Evolutionary conservation across 495 filamentous ascomycete species (phyloP).

Genomic region (Aspergillus diversus): DNA sequence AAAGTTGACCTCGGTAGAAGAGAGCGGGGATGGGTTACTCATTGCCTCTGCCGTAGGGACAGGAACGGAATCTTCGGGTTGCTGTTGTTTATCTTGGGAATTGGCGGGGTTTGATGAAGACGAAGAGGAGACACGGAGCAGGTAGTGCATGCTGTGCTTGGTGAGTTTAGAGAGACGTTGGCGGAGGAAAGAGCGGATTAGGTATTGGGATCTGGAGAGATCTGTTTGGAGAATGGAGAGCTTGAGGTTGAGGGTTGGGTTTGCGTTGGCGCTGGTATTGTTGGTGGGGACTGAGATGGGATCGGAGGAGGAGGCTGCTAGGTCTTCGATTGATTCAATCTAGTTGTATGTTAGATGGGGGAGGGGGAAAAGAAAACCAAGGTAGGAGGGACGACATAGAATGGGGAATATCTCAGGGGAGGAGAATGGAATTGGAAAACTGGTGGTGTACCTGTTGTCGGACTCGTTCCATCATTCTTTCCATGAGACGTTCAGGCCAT

Average conservation of each 20-base stretch:
- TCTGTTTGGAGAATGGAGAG: conserved; percentile 97
- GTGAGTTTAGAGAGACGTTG: conserved; percentile 78
- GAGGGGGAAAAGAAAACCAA: background rate
- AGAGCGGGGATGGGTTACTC: conserved; percentile 56
- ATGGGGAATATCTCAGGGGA: background rate
- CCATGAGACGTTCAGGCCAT: conserved; percentile 67
- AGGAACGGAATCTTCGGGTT: conserved; percentile 44
- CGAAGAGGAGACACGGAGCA: conserved; percentile 52
- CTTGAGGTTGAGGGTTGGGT: conserved; percentile 85
- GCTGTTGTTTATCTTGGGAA: conserved; percentile 34
- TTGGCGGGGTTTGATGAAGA: conserved; percentile 17
- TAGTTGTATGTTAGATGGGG: conserved; percentile 31
- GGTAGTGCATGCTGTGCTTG: conserved; percentile 48
- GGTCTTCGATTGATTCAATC: conserved; percentile 74
- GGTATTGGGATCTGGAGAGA: conserved; percentile 88
- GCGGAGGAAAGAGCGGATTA: conserved; percentile 82
- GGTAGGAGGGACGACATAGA: background rate
- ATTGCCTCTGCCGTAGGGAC: conserved; percentile 39
- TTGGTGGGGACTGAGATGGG: conserved; percentile 39
- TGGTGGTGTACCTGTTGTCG: conserved; percentile 58
- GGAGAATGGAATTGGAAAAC: no score
- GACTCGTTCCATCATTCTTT: conserved; percentile 78
- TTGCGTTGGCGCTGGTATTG: conserved; percentile 63
- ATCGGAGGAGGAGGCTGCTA: conserved; percentile 57
- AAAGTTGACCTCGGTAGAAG: conserved; percentile 73